Conservation (phyloP, 129 eudicot genomes). For the Gnaphalium uliginosum region DNA sequence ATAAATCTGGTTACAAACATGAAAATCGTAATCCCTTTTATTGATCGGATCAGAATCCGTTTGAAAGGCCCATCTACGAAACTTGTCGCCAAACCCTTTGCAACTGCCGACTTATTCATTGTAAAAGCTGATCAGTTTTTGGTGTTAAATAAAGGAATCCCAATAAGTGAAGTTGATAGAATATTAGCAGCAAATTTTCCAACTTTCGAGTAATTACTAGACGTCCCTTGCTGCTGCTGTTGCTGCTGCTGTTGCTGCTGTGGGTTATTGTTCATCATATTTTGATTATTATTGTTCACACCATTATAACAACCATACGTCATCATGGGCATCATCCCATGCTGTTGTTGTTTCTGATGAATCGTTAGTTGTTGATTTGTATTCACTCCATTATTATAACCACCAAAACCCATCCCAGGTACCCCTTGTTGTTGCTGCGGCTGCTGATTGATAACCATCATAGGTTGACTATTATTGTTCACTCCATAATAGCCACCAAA, state of each 20-base stretch:
- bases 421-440: slow-evolving; percentile 4
- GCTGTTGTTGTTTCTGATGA: slow-evolving; percentile 12
- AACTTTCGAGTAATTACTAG: slow-evolving; percentile 21
- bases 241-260: slow-evolving; percentile 18
- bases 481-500: not conserved
- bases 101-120: not conserved
- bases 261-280: not conserved
- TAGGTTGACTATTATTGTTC: slow-evolving; percentile 9
- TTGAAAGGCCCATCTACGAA: not conserved
- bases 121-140: slow-evolving; percentile 22
- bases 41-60: not conserved
- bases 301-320: slow-evolving; percentile 20
- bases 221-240: slow-evolving; percentile 9
- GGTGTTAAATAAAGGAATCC: slow-evolving; percentile 32
- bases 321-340: slow-evolving; percentile 10
- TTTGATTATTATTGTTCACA: slow-evolving; percentile 13
- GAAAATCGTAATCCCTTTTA: not conserved
- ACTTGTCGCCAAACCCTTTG: not conserved
- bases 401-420: not conserved
- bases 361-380: slow-evolving; percentile 6
- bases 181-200: slow-evolving; percentile 38
- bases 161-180: slow-evolving; percentile 37
- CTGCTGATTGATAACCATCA: not conserved
- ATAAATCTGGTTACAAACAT: not conserved
- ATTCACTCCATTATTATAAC: slow-evolving; percentile 9